Evolutionary conservation across 179 eudicot species (phyloP), one percentile per base, ranked within the genome.

Genomic region (Carnegiea gigantea): DNA sequence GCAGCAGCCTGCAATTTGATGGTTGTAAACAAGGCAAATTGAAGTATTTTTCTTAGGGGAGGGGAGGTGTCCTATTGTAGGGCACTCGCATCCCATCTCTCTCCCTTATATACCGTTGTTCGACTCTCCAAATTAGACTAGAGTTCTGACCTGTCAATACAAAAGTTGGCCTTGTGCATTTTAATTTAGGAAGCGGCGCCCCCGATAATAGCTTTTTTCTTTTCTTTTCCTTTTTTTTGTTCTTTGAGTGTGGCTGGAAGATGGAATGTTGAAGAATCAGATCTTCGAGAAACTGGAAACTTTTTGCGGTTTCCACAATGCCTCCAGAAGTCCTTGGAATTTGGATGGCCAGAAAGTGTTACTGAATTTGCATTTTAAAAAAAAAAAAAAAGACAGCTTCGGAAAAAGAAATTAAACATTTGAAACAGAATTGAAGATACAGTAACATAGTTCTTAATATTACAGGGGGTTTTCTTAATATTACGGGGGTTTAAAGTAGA

Each of bases 181-280:
- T n/a, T 62, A 62, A n/a, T 62, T 62, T 62, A 24, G 17, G 67
- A 60, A 11, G 26, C 21, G 67, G 28, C n/a, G 28, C 12, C 13
- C 28, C 6, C 11, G 5, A 60, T 20, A 8, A 10, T 60, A 21
- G 1, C n/a, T 1, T 54, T 17, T 2, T 17, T 54, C 2, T 14
- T 17, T 54, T 14, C 17, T 17, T 54, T 2, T 1, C 17, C 1
- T 54, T 17, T 4, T 1, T 54, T 3, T 54, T n/a, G n/a, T n/a
- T n/a, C n/a, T 53, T 53, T 2, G 18, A 0, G 18, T 53, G 60
- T 38, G 60, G 70, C 24, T 26, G 70, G 38, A 26, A 65, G 70
- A 65, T 26, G 70, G 70, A 65, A 65, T 65, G 70, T 65, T 26
- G 30, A 65, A 65, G 70, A 65, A 65, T 65, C 70, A 26, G 17